A percentile compares a stretch with the other conserved stretches of the same genome.
Evolutionary conservation across 306 rosid genomes (phyloP).

Genomic region (Vigna reflexopilosa): DNA sequence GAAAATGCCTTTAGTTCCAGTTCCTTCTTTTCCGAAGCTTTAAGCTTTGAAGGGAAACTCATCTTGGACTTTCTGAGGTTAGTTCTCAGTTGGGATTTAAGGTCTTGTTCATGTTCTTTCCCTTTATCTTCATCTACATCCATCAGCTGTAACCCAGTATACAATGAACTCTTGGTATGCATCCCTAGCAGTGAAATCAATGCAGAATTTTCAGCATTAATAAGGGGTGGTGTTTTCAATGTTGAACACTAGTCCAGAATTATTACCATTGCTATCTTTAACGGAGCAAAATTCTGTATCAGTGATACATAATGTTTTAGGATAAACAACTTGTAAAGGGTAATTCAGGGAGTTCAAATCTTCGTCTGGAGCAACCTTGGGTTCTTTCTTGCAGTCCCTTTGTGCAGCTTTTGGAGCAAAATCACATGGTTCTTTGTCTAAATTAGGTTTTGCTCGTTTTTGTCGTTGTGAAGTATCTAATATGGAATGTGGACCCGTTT

Average conservation of each 20-base stretch:
- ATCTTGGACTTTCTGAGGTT: slow-evolving; percentile 31
- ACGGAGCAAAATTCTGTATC: slow-evolving; percentile 43
- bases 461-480: slow-evolving; percentile 27
- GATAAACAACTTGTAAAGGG: slow-evolving; percentile 43
- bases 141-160: slow-evolving; percentile 39
- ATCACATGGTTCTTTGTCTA: slow-evolving; percentile 53
- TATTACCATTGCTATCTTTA: slow-evolving; percentile 21
- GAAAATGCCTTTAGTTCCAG: slow-evolving; percentile 32
- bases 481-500: slow-evolving; percentile 41
- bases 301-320: slow-evolving; percentile 26
- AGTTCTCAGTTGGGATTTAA: slow-evolving; percentile 30
- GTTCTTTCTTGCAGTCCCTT: slow-evolving; percentile 47
- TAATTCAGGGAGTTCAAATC: slow-evolving; percentile 42
- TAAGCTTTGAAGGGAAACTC: slow-evolving; percentile 32
- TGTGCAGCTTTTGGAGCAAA: slow-evolving; percentile 44
- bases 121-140: slow-evolving; percentile 38
- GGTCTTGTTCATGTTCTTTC: slow-evolving; percentile 22
- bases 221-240: slow-evolving; percentile 28
- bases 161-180: slow-evolving; percentile 36
- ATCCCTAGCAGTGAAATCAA: slow-evolving; percentile 42
- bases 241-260: slow-evolving; percentile 19
- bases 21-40: slow-evolving; percentile 47
- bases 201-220: slow-evolving; percentile 42
- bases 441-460: slow-evolving; percentile 49
- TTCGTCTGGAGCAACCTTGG: slow-evolving; percentile 48